Evolutionary conservation across 1,139 yeast genomes (phyloP).

Genomic region (Geotrichum citri-aurantii): DNA sequence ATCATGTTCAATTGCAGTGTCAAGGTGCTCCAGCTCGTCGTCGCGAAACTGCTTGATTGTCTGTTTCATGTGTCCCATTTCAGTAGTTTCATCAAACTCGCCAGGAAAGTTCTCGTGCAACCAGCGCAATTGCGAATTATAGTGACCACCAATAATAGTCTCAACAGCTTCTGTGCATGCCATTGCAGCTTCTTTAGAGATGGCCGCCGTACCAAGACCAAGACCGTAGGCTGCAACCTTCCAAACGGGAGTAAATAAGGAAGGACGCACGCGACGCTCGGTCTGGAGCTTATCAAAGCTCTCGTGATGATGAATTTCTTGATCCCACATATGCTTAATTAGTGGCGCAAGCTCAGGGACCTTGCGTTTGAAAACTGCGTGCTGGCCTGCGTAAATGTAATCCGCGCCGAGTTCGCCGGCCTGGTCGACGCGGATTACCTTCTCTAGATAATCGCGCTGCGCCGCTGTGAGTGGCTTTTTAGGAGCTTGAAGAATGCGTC

Average conservation of each 20-base stretch:
- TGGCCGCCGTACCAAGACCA: constrained; percentile 80
- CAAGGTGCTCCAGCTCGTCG: constrained; percentile 91
- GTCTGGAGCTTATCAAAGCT: constrained; percentile 77
- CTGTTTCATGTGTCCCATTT: constrained; percentile 52
- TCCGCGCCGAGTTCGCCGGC: constrained; percentile 99
- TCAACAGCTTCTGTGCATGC: constrained; percentile 99
- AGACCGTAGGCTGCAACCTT: constrained; percentile 80
- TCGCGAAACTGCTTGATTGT: constrained; percentile 78
- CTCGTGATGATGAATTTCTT: constrained; percentile 82
- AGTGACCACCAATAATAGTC: constrained; percentile 95
- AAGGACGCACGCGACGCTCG: constrained; percentile 80
- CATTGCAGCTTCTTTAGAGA: constrained; percentile 97
- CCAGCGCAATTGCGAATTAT: constrained; percentile 80
- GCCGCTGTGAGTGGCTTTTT: constrained; percentile 21
- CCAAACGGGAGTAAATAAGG: constrained; percentile 88
- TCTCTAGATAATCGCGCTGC: constrained; percentile 57
- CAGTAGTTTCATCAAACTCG: constrained; percentile 46
- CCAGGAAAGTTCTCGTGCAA: constrained; percentile 41
- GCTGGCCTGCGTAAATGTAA: constrained; percentile 88
- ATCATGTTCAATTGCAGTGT: constrained; percentile 87
- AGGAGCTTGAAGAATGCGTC: constrained; percentile 14
- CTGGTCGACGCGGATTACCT: constrained; percentile 87
- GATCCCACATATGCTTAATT: constrained; percentile 96
- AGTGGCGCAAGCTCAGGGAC: constrained; percentile 57
- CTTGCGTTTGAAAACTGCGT: constrained; percentile 62